Conservation (phyloP, 768 basidiomycete genomes). For the Grammothele lineata region DNA sequence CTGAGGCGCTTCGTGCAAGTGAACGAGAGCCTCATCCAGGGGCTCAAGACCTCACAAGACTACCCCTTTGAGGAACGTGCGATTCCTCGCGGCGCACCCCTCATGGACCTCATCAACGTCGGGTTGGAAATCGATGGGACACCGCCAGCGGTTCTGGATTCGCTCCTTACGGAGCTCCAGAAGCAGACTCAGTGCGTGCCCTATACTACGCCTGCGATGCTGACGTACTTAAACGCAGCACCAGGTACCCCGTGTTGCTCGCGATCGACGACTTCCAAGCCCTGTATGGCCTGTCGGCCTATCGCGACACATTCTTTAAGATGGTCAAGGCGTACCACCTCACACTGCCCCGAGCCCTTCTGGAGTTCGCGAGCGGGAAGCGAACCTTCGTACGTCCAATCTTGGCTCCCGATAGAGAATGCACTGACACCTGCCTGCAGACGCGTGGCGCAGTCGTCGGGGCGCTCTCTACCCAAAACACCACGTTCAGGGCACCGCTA, state of each 20-base stretch:
- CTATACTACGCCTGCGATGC: neutral
- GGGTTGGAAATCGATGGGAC: slow-evolving; percentile 49
- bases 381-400: slow-evolving; percentile 56
- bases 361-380: slow-evolving; percentile 76
- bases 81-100: slow-evolving; percentile 43
- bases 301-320: slow-evolving; percentile 70
- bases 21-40: slow-evolving; percentile 44
- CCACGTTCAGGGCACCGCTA: slow-evolving; percentile 50
- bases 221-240: no score
- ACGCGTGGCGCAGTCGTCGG: slow-evolving; percentile 68
- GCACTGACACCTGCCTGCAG: slow-evolving; percentile 33
- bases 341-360: slow-evolving; percentile 68
- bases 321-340: slow-evolving; percentile 73
- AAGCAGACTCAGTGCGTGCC: slow-evolving; percentile 48
- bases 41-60: slow-evolving; percentile 31
- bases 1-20: slow-evolving; percentile 58
- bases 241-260: slow-evolving; percentile 71
- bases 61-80: slow-evolving; percentile 29
- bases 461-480: slow-evolving; percentile 60
- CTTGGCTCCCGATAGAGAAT: neutral
- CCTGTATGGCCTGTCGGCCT: slow-evolving; percentile 61
- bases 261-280: slow-evolving; percentile 90
- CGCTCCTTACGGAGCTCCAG: slow-evolving; percentile 57
- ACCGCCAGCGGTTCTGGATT: slow-evolving; percentile 54
- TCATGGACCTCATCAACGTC: slow-evolving; percentile 53